Evolutionary conservation across 257 asterid species (phyloP).

Genomic region (Datura wrightii): DNA sequence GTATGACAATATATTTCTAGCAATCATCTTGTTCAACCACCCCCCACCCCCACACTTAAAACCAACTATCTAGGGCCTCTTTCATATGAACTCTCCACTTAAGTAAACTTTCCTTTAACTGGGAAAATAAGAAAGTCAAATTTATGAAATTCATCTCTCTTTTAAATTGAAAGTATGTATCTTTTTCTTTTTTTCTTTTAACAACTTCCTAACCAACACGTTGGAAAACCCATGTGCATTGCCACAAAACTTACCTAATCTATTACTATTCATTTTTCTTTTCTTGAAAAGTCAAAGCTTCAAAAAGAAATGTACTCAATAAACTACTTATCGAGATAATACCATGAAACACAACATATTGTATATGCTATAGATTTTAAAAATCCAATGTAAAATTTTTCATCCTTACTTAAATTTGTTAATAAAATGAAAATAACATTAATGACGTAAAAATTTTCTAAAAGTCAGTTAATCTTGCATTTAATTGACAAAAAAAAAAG

Average conservation of each 20-base stretch:
- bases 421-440: neutral
- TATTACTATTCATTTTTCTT: neutral
- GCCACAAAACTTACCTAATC: neutral
- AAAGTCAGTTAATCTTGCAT: neutral
- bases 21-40: slow-evolving; percentile 21
- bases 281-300: neutral
- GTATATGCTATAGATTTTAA: no score
- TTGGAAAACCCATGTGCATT: slow-evolving; percentile 26
- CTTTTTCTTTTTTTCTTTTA: no score
- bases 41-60: neutral
- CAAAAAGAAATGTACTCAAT: neutral
- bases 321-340: neutral
- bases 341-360: neutral
- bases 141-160: neutral
- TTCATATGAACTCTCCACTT: neutral
- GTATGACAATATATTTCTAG: neutral
- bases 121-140: neutral
- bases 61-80: neutral
- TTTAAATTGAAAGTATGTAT: neutral
- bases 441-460: neutral
- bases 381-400: neutral
- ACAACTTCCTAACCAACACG: neutral
- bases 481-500: neutral
- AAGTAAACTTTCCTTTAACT: neutral
- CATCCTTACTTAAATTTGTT: neutral